A percentile compares a stretch with the other conserved stretches of the same genome.
Conservation (phyloP, 2,329 filamentous ascomycete species). For the Hymenoscyphus occultus region DNA sequence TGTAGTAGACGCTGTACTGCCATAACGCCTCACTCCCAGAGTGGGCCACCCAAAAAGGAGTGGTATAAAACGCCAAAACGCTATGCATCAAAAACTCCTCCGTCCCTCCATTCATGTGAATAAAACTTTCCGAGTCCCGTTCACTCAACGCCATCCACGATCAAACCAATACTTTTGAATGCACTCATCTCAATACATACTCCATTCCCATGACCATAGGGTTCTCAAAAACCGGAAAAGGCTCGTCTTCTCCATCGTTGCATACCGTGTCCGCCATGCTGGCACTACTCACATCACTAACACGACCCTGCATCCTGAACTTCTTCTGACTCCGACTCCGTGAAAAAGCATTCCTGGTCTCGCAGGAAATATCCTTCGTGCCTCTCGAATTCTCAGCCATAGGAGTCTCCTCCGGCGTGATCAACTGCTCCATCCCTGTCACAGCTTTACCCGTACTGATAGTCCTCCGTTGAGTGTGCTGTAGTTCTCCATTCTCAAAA, state of each 20-base stretch:
- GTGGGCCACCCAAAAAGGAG: background rate
- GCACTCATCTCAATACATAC: background rate
- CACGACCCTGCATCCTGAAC: too few relatives aligned
- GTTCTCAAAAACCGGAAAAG: constrained; percentile 2
- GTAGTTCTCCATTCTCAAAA: background rate
- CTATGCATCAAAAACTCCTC: background rate
- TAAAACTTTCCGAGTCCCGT: background rate
- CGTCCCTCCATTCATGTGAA: background rate
- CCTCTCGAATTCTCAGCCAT: background rate
- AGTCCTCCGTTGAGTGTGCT: background rate
- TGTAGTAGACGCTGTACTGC: too few relatives aligned
- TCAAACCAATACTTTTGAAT: background rate
- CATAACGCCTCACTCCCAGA: too few relatives aligned
- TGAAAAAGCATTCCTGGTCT: constrained; percentile 2
- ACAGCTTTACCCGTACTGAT: constrained; percentile 8
- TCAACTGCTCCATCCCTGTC: background rate
- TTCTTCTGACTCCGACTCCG: background rate
- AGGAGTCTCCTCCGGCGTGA: constrained; percentile 7
- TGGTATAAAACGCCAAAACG: constrained; percentile 3
- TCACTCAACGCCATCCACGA: background rate
- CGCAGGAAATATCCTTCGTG: background rate
- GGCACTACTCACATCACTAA: background rate
- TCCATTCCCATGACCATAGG: constrained; percentile 1
- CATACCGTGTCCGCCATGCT: background rate
- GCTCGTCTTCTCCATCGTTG: background rate